A percentile compares a stretch with the other conserved stretches of the same genome.
Evolutionary conservation across 2,329 filamentous ascomycete species (phyloP).

Genomic region (Xylaria sp.): DNA sequence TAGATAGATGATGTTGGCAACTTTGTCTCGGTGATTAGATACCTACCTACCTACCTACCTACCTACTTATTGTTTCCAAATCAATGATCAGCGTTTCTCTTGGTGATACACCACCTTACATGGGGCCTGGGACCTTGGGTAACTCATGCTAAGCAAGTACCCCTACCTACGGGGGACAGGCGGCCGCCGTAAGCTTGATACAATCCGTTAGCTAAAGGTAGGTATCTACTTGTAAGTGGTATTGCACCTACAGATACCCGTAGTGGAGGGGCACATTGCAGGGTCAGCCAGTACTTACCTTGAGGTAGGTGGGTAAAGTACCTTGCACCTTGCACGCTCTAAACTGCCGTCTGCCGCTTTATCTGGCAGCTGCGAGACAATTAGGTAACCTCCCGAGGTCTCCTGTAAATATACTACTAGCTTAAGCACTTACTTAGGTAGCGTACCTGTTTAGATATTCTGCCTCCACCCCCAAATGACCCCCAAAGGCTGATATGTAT

Average conservation of each 20-base stretch:
- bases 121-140: not conserved
- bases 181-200: not conserved
- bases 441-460: not conserved
- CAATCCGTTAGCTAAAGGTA: not conserved
- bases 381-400: not conserved
- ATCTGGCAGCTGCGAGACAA: not conserved
- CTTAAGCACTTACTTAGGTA: too few relatives aligned
- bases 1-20: not conserved
- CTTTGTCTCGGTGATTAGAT: slow-evolving; percentile 8
- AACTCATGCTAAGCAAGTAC: not conserved
- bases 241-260: not conserved
- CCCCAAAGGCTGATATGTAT: too few relatives aligned
- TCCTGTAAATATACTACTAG: not conserved
- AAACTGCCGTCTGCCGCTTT: not conserved
- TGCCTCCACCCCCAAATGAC: too few relatives aligned
- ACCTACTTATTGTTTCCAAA: slow-evolving; percentile 16
- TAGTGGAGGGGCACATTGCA: not conserved
- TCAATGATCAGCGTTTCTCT: slow-evolving; percentile 20
- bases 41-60: too few relatives aligned
- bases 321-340: too few relatives aligned
- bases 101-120: slow-evolving; percentile 3
- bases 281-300: not conserved
- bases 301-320: too few relatives aligned
- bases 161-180: not conserved
- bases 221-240: not conserved